Evolutionary conservation across 805 yeast species (phyloP), one percentile per base, ranked within the genome.

Genomic region (Saturnispora dispora): DNA sequence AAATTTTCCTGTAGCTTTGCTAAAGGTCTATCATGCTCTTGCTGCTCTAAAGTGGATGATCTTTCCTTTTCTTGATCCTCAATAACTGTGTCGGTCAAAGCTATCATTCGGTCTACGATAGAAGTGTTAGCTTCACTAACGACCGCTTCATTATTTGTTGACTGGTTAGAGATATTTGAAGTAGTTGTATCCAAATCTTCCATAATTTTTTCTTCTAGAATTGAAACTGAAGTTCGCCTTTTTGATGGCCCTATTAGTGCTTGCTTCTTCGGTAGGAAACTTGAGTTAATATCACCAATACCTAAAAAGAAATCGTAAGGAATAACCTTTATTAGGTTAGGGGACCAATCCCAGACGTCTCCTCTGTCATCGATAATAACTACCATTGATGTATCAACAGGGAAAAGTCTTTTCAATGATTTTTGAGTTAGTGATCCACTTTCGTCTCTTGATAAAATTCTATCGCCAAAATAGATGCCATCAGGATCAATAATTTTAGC

Each of bases 331-430:
- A 93, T 81, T 59, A 93, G 71, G 63, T 93, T 90, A 11, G 85
- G 82, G 58, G 88, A 86, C 99, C 99, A 93, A 62, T 86, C 87
- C 99, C 99, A 93, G 20, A 93, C 99, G 66, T 93, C 99, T 3
- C 97, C 99, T 64, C 99, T 78, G 66, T 93, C 99, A 66, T 93
- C 99, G 53, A 93, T 93, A 45, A 93, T 83, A 2, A 87, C 93
- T 32, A 93, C 99, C 96, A 93, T 85, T 17, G 95, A 84, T 23
- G 95, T 95, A 58, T 91, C 96, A 2, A 91, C 95, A 0, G 99
- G 99, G 60, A 93, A 93, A 51, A 93, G 72, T 55, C 98, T 73
- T 61, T 85, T 83, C 54, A 93, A 71, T 36, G 91, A 87, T 63
- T 93, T 93, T 58, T 87, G 96, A 2, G 96, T 84, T 55, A 91